phyloP scores from a whole-genome alignment of 768 basidiomycete species.

The Termitomyces sp. region DNA sequence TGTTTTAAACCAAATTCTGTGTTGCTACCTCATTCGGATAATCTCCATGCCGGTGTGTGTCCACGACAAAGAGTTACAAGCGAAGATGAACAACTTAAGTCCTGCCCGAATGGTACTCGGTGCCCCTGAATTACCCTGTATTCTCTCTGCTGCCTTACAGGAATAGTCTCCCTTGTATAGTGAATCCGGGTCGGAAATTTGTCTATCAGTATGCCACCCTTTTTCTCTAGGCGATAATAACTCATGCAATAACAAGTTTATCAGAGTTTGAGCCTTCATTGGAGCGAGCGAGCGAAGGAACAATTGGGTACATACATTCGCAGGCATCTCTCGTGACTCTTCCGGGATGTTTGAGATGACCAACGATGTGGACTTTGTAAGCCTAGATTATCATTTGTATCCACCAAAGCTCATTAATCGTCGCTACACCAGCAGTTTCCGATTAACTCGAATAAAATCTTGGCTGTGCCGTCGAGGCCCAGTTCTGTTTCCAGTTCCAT shows the following conservation, averaged over 20 bases:
- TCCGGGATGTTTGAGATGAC: neutral
- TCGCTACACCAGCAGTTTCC: too few species aligned
- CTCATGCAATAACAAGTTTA: neutral
- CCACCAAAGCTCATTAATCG: neutral
- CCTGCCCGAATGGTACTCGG: too few species aligned
- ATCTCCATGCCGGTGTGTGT: neutral
- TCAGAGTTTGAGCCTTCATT: neutral
- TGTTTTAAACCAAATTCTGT: neutral
- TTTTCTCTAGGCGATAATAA: neutral
- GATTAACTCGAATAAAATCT: neutral
- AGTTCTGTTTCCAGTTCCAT: neutral
- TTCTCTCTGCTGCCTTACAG: too few species aligned
- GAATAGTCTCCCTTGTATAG: neutral
- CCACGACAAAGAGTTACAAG: neutral
- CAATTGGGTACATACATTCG: neutral
- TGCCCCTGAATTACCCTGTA: too few species aligned
- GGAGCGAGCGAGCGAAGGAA: neutral
- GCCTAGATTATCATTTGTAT: neutral
- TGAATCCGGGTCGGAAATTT: neutral
- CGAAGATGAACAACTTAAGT: neutral
- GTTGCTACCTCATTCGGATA: neutral
- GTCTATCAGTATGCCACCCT: neutral
- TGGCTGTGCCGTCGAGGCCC: neutral
- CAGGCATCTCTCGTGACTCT: neutral
- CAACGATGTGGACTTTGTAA: neutral